Conservation (phyloP, 176 grass and related monocot species). For the Leersia perrieri region DNA sequence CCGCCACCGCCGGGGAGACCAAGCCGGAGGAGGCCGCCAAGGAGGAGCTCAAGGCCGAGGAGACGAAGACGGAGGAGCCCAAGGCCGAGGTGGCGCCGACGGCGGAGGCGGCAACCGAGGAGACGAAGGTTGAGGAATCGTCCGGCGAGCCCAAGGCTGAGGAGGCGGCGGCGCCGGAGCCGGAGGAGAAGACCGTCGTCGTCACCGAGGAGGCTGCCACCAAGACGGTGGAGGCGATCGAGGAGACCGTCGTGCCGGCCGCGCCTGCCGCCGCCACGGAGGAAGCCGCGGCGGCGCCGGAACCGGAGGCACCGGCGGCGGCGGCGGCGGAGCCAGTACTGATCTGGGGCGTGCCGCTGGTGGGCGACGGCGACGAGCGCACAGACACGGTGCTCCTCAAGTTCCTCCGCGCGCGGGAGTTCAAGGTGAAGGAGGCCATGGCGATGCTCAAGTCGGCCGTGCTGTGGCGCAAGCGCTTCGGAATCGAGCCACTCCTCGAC, state of each 20-base stretch:
- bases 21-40: constrained; percentile 34
- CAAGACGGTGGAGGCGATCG: constrained; percentile 65
- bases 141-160: constrained; percentile 30
- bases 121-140: constrained; percentile 32
- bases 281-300: constrained; percentile 33
- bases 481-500: constrained; percentile 64
- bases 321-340: constrained; percentile 40
- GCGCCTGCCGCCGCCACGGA: constrained; percentile 16
- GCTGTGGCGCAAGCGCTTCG: constrained; percentile 93
- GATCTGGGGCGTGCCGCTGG: constrained; percentile 88
- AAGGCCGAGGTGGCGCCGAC: not conserved
- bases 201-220: constrained; percentile 54
- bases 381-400: constrained; percentile 86
- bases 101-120: constrained; percentile 41
- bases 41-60: constrained; percentile 43
- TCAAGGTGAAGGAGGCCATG: constrained; percentile 93
- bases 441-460: constrained; percentile 76
- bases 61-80: not conserved
- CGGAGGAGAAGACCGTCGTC: constrained; percentile 54
- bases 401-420: constrained; percentile 90
- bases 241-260: constrained; percentile 59
- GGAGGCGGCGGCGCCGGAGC: constrained; percentile 31
- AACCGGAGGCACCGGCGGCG: constrained; percentile 1
- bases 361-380: constrained; percentile 80
- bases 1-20: constrained; percentile 32